These are phyloP conservation scores for Collybia sp. DNA, from an alignment of 768 basidiomycete species.

Conservation along the genomic window DNA sequence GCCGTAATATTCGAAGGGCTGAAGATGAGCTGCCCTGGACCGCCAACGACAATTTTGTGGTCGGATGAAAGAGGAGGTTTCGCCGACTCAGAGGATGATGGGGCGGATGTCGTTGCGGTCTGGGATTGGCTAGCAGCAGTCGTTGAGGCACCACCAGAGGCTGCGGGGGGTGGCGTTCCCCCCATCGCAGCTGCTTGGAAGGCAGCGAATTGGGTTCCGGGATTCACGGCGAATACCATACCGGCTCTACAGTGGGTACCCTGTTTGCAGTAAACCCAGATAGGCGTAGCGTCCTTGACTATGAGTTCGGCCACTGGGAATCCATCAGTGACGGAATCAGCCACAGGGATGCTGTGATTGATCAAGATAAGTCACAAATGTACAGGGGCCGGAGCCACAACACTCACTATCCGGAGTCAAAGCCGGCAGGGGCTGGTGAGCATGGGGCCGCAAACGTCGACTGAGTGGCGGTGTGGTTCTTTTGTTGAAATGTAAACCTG, in stretches of 20 bases:
- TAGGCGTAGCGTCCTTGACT: conserved; percentile 38
- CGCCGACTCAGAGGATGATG: conserved; percentile 18
- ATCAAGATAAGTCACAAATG: background rate
- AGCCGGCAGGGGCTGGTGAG: conserved; percentile 20
- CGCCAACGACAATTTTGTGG: conserved; percentile 40
- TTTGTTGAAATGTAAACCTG: background rate
- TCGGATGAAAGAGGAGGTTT: conserved; percentile 16
- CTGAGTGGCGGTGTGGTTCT: conserved; percentile 39
- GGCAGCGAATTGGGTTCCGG: conserved; percentile 44
- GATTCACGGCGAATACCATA: conserved; percentile 61
- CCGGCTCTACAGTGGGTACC: conserved; percentile 44
- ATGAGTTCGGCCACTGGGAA: conserved; percentile 33
- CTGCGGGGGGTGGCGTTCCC: conserved; percentile 13
- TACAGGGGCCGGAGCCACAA: background rate
- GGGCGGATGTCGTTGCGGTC: conserved; percentile 17
- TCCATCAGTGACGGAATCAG: conserved; percentile 29
- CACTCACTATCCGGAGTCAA: conserved; percentile 34
- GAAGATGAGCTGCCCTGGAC: conserved; percentile 29
- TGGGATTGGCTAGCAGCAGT: conserved; percentile 23
- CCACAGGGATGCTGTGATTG: conserved; percentile 30
- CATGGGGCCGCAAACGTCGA: conserved; percentile 38
- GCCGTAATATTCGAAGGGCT: conserved; percentile 42
- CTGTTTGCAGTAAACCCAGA: conserved; percentile 58
- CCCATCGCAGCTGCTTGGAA: conserved; percentile 52
- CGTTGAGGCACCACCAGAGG: conserved; percentile 27